phyloP scores from a whole-genome alignment of 768 basidiomycete species.

The Xerocomellus dryophilus region DNA sequence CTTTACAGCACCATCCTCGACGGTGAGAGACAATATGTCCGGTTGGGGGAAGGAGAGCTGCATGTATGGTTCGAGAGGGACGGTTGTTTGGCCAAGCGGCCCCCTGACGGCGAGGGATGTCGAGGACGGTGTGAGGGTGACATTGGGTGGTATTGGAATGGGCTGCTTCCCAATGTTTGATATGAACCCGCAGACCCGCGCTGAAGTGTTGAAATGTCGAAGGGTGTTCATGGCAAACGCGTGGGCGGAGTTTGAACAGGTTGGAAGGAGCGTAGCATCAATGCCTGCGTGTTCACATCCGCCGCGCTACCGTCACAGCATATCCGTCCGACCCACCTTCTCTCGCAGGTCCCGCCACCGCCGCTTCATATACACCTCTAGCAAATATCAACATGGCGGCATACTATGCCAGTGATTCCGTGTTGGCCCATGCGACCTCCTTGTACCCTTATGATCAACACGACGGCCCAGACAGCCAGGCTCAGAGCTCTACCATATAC shows the following conservation, averaged over 20 bases:
- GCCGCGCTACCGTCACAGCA: slow-evolving; percentile 24
- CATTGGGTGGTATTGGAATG: slow-evolving; percentile 51
- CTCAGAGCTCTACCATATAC: slow-evolving; percentile 27
- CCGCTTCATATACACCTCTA: slow-evolving; percentile 6
- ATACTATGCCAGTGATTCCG: slow-evolving; percentile 28
- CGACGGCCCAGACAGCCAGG: slow-evolving; percentile 25
- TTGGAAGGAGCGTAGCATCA: too few relatives aligned
- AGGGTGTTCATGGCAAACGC: slow-evolving; percentile 18
- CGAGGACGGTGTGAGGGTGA: slow-evolving; percentile 37
- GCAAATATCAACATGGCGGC: slow-evolving; percentile 29
- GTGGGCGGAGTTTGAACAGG: slow-evolving; percentile 10
- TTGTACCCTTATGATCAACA: slow-evolving; percentile 30
- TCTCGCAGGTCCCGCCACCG: slow-evolving; percentile 6
- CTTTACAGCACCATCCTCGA: slow-evolving; percentile 64
- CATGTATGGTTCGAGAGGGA: slow-evolving; percentile 50
- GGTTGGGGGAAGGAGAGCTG: slow-evolving; percentile 34
- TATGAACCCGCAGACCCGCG: slow-evolving; percentile 43
- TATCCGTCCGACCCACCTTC: slow-evolving; percentile 3
- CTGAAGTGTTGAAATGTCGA: slow-evolving; percentile 50
- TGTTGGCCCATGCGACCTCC: slow-evolving; percentile 32
- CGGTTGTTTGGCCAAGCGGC: slow-evolving; percentile 49
- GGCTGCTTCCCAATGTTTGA: slow-evolving; percentile 63
- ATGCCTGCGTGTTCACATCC: slow-evolving; percentile 31
- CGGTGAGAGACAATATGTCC: slow-evolving; percentile 35
- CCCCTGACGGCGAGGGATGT: slow-evolving; percentile 53